Conservation (phyloP, 2,329 filamentous ascomycete species). For the Trichoderma atroviride region DNA sequence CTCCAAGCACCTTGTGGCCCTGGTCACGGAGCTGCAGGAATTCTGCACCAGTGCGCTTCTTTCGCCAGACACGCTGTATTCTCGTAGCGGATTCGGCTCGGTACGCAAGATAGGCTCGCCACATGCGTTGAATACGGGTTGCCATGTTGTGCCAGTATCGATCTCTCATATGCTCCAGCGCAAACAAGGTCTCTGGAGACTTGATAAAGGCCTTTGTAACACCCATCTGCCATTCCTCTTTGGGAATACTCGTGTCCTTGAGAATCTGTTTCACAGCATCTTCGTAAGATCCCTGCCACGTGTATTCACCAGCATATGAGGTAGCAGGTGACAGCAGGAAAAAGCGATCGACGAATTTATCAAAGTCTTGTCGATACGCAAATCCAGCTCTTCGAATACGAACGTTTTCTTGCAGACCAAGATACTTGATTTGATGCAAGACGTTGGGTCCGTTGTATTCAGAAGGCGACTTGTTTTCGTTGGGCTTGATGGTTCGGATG, state of each 20-base stretch:
- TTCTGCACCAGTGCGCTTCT: slow-evolving; percentile 86
- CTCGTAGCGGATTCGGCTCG: slow-evolving; percentile 88
- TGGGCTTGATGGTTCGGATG: slow-evolving; percentile 98
- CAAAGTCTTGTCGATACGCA: slow-evolving; percentile 93
- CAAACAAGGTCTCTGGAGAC: slow-evolving; percentile 94
- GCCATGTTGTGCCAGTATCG: slow-evolving; percentile 99
- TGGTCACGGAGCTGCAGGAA: slow-evolving; percentile 86
- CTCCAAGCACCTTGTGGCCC: slow-evolving; percentile 78
- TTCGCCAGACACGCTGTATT: slow-evolving; percentile 94
- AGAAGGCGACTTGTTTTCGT: slow-evolving; percentile 94
- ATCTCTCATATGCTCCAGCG: slow-evolving; percentile 95
- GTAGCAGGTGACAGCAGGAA: slow-evolving; percentile 93
- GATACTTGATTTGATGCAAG: slow-evolving; percentile 97
- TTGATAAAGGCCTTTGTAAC: slow-evolving; percentile 98
- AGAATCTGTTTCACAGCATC: slow-evolving; percentile 89
- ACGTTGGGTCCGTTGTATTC: slow-evolving; percentile 94
- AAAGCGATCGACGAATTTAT: slow-evolving; percentile 97
- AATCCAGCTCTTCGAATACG: slow-evolving; percentile 95
- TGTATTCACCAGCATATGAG: slow-evolving; percentile 96
- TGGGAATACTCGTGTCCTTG: slow-evolving; percentile 92
- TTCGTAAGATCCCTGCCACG: slow-evolving; percentile 86
- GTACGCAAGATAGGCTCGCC: slow-evolving; percentile 94
- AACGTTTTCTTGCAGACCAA: slow-evolving; percentile 99
- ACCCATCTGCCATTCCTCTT: slow-evolving; percentile 96
- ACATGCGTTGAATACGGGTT: slow-evolving; percentile 93